A percentile compares a stretch with the other conserved stretches of the same genome.
phyloP scores from a whole-genome alignment of 192 early-diverging fungal genomes.

The Dissophora ornata region DNA sequence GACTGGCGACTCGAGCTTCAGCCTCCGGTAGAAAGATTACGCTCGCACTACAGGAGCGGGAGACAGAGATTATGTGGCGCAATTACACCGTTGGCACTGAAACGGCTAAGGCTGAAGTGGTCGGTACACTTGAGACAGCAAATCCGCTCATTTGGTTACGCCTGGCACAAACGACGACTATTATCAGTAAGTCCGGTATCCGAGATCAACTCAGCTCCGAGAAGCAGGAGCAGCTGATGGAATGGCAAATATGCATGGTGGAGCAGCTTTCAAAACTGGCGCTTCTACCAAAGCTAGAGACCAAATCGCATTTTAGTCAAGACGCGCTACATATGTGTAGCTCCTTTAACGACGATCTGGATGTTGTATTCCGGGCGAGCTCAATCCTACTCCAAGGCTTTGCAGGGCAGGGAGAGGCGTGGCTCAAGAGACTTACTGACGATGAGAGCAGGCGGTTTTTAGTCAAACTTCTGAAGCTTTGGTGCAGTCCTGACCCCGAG shows the following conservation, averaged over 20 bases:
- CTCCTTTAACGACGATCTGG: conserved; percentile 29
- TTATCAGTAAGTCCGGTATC: background rate
- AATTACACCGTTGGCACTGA: conserved; percentile 18
- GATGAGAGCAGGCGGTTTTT: conserved; percentile 18
- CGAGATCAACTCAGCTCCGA: background rate
- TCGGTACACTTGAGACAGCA: background rate
- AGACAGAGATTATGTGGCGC: conserved; percentile 25
- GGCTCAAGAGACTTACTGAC: conserved; percentile 12
- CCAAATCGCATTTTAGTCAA: conserved; percentile 16
- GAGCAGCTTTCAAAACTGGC: conserved; percentile 19
- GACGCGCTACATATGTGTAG: conserved; percentile 15
- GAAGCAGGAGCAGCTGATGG: background rate
- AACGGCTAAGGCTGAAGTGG: background rate
- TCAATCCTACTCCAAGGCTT: conserved; percentile 14
- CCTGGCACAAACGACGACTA: conserved; percentile 21
- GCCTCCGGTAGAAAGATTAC: background rate
- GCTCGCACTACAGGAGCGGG: background rate
- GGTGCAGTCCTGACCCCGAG: conserved; percentile 35
- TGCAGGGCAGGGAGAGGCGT: conserved; percentile 12
- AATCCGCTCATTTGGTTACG: conserved; percentile 17
- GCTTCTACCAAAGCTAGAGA: conserved; percentile 36
- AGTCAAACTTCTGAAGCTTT: conserved; percentile 29
- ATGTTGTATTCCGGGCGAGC: conserved; percentile 18
- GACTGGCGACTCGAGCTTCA: background rate
- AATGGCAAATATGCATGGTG: conserved; percentile 22